These are phyloP conservation scores for Nakaseomyces kungkrabaensis DNA, from an alignment of 1,139 yeast species.

Conservation along the genomic window DNA sequence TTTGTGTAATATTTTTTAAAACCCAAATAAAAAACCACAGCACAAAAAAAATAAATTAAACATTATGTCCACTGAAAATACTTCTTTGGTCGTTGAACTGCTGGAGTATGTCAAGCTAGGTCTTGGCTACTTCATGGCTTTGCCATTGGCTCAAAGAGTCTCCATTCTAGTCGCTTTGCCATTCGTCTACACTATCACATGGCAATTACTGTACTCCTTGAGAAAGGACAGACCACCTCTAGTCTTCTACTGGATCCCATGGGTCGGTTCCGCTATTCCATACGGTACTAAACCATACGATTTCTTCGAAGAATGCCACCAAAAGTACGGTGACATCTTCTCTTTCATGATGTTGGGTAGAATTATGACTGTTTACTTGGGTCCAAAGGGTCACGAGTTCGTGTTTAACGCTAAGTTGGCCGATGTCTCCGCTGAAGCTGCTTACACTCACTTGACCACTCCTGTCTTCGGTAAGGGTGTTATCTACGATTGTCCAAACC, in stretches of 20 bases:
- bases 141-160: constrained; percentile 27
- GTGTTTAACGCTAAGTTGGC: constrained; percentile 82
- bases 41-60: not conserved
- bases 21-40: not conserved
- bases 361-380: constrained; percentile 90
- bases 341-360: constrained; percentile 82
- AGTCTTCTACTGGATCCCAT: constrained; percentile 88
- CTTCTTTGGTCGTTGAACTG: constrained; percentile 14
- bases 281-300: constrained; percentile 92
- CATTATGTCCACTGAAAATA: constrained; percentile 4
- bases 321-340: constrained; percentile 84
- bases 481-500: constrained; percentile 90
- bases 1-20: too few relatives aligned
- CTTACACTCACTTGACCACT: constrained; percentile 88
- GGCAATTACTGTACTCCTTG: constrained; percentile 63
- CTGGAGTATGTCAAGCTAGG: constrained; percentile 10
- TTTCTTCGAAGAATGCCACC: constrained; percentile 69
- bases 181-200: constrained; percentile 48
- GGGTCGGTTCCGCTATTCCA: constrained; percentile 83
- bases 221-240: constrained; percentile 79
- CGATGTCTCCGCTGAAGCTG: constrained; percentile 93
- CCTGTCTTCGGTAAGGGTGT: constrained; percentile 98
- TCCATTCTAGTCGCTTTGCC: constrained; percentile 28
- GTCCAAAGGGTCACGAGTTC: constrained; percentile 97
- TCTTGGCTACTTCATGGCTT: constrained; percentile 16